Conservation (phyloP, 139 green algal genomes). For the Zygnema cylindricum region DNA sequence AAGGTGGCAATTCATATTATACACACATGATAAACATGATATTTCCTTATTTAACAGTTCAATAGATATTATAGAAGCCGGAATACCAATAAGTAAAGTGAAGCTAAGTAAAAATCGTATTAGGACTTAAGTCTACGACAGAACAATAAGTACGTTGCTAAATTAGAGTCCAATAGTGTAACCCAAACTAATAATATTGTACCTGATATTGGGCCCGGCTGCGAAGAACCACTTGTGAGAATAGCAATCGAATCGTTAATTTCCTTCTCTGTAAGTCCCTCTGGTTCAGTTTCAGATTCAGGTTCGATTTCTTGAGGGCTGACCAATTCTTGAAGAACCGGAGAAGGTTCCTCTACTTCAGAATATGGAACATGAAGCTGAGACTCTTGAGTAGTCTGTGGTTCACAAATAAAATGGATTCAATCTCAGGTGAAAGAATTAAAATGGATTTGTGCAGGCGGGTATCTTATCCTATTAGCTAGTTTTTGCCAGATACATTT, state of each 20-base stretch:
- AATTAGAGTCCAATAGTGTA: too few relatives aligned
- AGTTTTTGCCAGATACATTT: neutral
- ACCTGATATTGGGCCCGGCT: too few relatives aligned
- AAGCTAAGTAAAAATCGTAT: too few relatives aligned
- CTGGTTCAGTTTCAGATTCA: neutral
- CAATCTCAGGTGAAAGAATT: neutral
- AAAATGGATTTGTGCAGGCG: neutral
- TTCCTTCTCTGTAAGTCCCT: neutral
- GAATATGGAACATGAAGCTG: neutral
- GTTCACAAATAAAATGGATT: neutral
- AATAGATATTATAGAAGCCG: too few relatives aligned
- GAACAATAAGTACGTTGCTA: too few relatives aligned
- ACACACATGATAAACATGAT: too few relatives aligned
- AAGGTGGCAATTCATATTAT: too few relatives aligned
- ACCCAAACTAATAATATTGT: too few relatives aligned
- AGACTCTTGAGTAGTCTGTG: neutral
- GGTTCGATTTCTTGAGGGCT: neutral
- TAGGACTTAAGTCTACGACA: too few relatives aligned
- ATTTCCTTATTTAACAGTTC: too few relatives aligned
- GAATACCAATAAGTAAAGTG: too few relatives aligned
- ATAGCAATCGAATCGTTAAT: neutral
- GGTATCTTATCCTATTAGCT: neutral
- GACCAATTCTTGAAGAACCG: neutral
- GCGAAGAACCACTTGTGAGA: neutral
- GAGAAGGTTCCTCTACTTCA: neutral